Conservation (phyloP, 495 filamentous ascomycete genomes). For the Evernia prunastri region DNA sequence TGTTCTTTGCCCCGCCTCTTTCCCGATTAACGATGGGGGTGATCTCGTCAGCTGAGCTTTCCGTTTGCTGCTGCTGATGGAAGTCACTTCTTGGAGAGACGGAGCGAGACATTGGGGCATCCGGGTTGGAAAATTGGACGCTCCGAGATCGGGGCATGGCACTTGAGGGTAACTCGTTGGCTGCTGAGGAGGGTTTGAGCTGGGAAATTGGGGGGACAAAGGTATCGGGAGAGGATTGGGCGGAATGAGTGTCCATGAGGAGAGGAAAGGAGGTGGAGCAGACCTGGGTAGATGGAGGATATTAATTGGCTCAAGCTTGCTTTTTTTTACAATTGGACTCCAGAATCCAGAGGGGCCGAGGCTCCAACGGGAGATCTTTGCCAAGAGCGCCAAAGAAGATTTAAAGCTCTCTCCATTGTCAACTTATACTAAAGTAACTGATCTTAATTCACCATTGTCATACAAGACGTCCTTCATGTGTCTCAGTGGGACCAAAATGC, state of each 20-base stretch:
- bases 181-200: neutral
- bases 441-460: no score
- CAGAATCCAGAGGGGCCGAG: no score
- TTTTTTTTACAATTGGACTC: neutral
- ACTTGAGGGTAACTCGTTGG: neutral
- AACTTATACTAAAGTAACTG: no score
- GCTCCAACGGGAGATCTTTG: neutral
- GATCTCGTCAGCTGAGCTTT: conserved; percentile 29
- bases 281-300: neutral
- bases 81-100: conserved; percentile 3
- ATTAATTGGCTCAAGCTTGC: neutral
- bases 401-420: no score
- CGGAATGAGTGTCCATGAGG: conserved; percentile 5
- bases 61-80: conserved; percentile 15
- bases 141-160: conserved; percentile 13
- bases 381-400: no score
- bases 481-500: neutral
- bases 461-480: neutral
- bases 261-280: neutral
- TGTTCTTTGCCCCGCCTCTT: conserved; percentile 18
- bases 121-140: conserved; percentile 13
- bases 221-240: neutral
- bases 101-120: conserved; percentile 17
- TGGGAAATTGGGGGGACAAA: neutral
- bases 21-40: conserved; percentile 29